Evolutionary conservation across 192 early-diverging fungal species (phyloP).

Genomic region (Coemansia sp.): DNA sequence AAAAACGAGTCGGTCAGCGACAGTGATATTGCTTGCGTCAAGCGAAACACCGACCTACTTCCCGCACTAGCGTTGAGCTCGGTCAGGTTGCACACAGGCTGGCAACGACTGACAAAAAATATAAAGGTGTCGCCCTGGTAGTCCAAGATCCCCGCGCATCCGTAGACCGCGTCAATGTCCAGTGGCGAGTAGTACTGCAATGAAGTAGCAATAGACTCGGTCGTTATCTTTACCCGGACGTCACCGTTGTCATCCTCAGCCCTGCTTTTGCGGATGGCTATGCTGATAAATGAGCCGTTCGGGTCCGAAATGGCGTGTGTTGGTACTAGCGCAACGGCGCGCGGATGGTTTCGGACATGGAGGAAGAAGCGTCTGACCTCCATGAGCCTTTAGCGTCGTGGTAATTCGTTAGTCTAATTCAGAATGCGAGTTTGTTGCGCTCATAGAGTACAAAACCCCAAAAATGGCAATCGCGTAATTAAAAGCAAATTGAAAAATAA

Average conservation of each 20-base stretch:
- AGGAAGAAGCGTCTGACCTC: constrained; percentile 53
- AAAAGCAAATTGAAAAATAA: background rate
- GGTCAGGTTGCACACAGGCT: constrained; percentile 60
- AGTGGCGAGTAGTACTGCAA: constrained; percentile 36
- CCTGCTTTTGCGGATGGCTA: constrained; percentile 6
- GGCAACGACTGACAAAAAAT: constrained; percentile 65
- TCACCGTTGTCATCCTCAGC: constrained; percentile 5
- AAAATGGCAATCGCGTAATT: no score
- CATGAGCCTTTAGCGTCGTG: constrained; percentile 8
- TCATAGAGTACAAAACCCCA: no score
- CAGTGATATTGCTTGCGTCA: constrained; percentile 71
- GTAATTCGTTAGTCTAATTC: background rate
- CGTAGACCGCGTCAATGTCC: constrained; percentile 49
- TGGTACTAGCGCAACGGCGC: constrained; percentile 63
- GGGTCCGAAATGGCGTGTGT: constrained; percentile 50
- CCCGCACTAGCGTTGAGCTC: constrained; percentile 56
- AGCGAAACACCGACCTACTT: constrained; percentile 54
- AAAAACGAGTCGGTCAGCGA: constrained; percentile 73
- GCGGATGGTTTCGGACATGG: constrained; percentile 55
- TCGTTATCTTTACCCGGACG: constrained; percentile 11
- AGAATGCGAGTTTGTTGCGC: no score
- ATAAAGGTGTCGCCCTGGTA: constrained; percentile 65
- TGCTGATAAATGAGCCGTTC: constrained; percentile 20
- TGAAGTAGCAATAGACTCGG: constrained; percentile 14
- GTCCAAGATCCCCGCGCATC: constrained; percentile 46